Percentiles rank a stretch among this genome's conserved stretches.
phyloP scores from a whole-genome alignment of 2,329 filamentous ascomycete genomes.

The Cordyceps cateniannulata region DNA sequence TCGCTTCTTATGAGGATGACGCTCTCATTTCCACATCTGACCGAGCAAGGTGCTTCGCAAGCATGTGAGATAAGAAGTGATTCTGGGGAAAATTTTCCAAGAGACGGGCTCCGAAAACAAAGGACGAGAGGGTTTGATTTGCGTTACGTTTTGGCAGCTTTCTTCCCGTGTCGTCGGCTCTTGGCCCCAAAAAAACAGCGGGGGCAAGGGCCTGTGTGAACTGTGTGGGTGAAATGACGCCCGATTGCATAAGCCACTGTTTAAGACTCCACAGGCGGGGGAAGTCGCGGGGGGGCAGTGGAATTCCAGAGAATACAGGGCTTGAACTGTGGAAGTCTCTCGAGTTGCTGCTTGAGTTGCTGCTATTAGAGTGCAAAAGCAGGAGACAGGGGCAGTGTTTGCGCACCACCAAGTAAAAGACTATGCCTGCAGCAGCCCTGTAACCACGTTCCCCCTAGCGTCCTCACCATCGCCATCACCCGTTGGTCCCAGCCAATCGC shows the following conservation, averaged over 20 bases:
- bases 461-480: neutral
- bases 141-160: neutral
- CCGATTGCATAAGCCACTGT: slow-evolving; percentile 4
- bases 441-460: no score
- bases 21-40: slow-evolving; percentile 10
- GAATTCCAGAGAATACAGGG: neutral
- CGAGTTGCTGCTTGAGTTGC: no score
- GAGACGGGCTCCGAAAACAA: neutral
- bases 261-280: slow-evolving; percentile 1
- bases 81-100: neutral
- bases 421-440: no score
- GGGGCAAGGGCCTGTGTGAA: neutral
- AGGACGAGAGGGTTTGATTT: neutral
- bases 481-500: slow-evolving; percentile 1
- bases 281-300: neutral
- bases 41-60: neutral
- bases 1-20: slow-evolving; percentile 7
- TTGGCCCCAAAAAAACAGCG: slow-evolving; percentile 4
- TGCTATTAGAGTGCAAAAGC: no score
- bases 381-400: no score
- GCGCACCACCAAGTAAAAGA: no score
- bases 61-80: slow-evolving; percentile 1
- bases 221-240: neutral
- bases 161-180: slow-evolving; percentile 2
- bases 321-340: no score